A percentile compares a stretch with the other conserved stretches of the same genome.
Evolutionary conservation across 257 asterid genomes (phyloP).

Genomic region (Coffea eugenioides): DNA sequence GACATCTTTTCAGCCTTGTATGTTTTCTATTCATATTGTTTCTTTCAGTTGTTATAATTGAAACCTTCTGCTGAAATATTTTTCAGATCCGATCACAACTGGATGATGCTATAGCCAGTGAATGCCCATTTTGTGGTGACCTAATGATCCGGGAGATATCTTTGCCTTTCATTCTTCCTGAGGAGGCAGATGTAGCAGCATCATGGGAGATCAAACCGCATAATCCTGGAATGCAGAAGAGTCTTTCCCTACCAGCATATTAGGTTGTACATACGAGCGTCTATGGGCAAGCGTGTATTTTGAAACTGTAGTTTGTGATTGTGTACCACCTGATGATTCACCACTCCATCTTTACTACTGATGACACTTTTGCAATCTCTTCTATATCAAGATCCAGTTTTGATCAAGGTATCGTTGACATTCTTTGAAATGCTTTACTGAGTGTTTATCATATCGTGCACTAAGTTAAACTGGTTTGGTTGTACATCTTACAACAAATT

Average conservation of each 20-base stretch:
- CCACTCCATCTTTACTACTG: background rate
- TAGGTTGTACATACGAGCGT: background rate
- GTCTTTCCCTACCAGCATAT: conserved; percentile 53
- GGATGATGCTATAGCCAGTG: conserved; percentile 91
- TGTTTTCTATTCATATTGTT: background rate
- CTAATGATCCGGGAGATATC: conserved; percentile 91
- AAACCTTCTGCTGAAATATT: conserved; percentile 8
- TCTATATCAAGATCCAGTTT: background rate
- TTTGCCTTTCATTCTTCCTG: conserved; percentile 63
- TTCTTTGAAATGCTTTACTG: background rate
- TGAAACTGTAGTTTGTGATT: background rate
- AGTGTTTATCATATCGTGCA: background rate
- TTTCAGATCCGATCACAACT: conserved; percentile 84
- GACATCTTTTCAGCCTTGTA: background rate
- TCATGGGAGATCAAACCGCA: conserved; percentile 81
- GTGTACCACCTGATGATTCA: background rate
- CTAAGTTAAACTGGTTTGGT: background rate
- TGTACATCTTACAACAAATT: background rate
- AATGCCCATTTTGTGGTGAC: conserved; percentile 93
- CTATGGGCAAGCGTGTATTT: background rate
- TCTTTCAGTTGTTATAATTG: background rate
- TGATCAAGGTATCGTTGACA: background rate
- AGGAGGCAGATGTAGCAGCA: conserved; percentile 53
- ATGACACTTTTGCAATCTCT: background rate
- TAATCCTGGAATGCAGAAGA: conserved; percentile 60